These are phyloP conservation scores for Misopates orontium DNA, from an alignment of 257 asterid species.

Conservation along the genomic window DNA sequence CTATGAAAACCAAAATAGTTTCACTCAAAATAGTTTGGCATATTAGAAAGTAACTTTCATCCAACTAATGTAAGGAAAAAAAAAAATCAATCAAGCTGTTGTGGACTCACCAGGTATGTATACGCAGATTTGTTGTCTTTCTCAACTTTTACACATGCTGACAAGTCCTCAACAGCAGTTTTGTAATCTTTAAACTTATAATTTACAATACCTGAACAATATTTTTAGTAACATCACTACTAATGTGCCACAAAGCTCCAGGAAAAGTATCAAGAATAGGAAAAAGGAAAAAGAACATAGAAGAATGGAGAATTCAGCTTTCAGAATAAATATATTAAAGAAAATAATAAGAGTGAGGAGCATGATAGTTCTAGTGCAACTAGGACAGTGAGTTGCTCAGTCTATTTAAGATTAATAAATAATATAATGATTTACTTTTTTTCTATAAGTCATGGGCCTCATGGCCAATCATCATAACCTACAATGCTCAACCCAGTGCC, in stretches of 20 bases:
- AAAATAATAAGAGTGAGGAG: background rate
- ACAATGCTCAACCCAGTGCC: slow-evolving; percentile 3
- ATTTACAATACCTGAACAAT: slow-evolving; percentile 84
- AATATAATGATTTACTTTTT: slow-evolving; percentile 6
- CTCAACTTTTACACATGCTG: slow-evolving; percentile 78
- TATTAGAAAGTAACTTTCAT: slow-evolving; percentile 14
- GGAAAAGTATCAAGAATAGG: background rate
- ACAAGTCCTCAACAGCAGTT: slow-evolving; percentile 90
- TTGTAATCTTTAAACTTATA: slow-evolving; percentile 88
- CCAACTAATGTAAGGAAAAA: slow-evolving; percentile 3
- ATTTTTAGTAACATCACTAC: slow-evolving; percentile 28
- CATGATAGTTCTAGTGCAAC: background rate
- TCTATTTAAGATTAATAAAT: background rate
- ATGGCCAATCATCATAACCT: background rate
- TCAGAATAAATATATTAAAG: slow-evolving; percentile 23
- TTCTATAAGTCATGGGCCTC: background rate
- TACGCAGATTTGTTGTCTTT: slow-evolving; percentile 88
- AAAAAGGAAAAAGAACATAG: background rate
- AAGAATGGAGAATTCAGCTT: slow-evolving; percentile 23
- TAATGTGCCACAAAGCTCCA: slow-evolving; percentile 21
- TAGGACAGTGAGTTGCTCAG: background rate
- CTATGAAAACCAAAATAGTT: slow-evolving; percentile 45
- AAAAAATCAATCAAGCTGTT: slow-evolving; percentile 12
- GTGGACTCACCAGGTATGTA: slow-evolving; percentile 82
- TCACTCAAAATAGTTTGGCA: slow-evolving; percentile 12